Percentiles rank a stretch among this genome's conserved stretches.
phyloP scores from a whole-genome alignment of 768 basidiomycete species.

The Rhodocollybia butyracea region DNA sequence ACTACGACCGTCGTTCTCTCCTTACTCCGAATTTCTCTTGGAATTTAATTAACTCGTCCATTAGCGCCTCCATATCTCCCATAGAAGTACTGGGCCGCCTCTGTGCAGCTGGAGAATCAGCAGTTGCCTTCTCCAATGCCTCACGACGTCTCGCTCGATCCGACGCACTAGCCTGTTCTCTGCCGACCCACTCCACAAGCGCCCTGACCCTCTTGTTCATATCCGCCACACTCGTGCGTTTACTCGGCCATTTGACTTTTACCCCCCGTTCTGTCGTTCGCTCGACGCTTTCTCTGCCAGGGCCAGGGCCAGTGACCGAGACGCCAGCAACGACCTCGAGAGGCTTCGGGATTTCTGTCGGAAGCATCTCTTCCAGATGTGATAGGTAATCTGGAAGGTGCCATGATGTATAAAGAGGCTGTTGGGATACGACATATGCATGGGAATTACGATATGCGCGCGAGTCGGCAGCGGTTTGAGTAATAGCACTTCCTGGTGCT shows the following conservation, averaged over 20 bases:
- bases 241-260: conserved; percentile 90
- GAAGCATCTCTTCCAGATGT: conserved; percentile 82
- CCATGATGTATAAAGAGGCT: conserved; percentile 83
- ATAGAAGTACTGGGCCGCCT: conserved; percentile 38
- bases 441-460: conserved; percentile 77
- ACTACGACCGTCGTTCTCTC: conserved; percentile 50
- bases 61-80: conserved; percentile 87
- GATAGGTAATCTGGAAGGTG: conserved; percentile 90
- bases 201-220: conserved; percentile 94
- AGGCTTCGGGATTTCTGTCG: conserved; percentile 69
- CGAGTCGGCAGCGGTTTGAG: conserved; percentile 38
- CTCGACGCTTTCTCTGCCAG: conserved; percentile 54
- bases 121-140: conserved; percentile 58
- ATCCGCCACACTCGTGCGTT: conserved; percentile 93
- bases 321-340: conserved; percentile 59
- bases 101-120: too few species aligned
- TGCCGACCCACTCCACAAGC: conserved; percentile 91
- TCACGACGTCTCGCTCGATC: conserved; percentile 70
- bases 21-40: conserved; percentile 79
- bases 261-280: conserved; percentile 71
- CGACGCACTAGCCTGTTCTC: conserved; percentile 75
- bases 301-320: too few species aligned
- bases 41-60: conserved; percentile 85
- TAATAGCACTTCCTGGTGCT: conserved; percentile 37
- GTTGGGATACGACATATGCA: conserved; percentile 76